Percentiles rank a stretch among this genome's conserved stretches.
phyloP scores from a whole-genome alignment of 2,329 filamentous ascomycete species.

The Colletotrichum neosansevieriae region DNA sequence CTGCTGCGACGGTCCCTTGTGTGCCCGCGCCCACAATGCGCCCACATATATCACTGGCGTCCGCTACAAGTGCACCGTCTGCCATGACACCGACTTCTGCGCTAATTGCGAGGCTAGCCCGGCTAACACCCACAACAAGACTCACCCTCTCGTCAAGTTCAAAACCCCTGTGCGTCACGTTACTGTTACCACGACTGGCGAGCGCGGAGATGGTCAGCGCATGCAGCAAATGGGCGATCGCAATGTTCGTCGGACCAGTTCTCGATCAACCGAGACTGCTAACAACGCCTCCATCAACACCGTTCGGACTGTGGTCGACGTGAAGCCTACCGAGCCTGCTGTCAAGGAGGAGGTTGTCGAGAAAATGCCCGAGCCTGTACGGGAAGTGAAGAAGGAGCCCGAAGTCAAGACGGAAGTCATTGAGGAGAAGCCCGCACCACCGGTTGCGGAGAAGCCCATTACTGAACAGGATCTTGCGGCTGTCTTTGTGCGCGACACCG shows the following conservation, averaged over 20 bases:
- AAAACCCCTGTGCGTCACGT: constrained; percentile 92
- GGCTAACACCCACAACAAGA: constrained; percentile 87
- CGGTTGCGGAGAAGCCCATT: constrained; percentile 42
- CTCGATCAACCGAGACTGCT: constrained; percentile 64
- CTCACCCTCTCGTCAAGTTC: constrained; percentile 98
- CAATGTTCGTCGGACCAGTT: constrained; percentile 50
- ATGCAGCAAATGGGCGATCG: constrained; percentile 80
- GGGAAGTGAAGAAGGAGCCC: constrained; percentile 41
- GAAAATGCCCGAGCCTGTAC: constrained; percentile 43
- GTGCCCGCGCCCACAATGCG: constrained; percentile 66
- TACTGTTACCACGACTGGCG: constrained; percentile 85
- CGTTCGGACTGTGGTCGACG: constrained; percentile 80
- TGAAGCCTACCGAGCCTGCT: constrained; percentile 71
- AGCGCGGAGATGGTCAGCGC: constrained; percentile 75
- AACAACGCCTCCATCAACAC: constrained; percentile 61
- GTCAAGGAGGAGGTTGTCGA: constrained; percentile 43
- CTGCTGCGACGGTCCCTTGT: constrained; percentile 94
- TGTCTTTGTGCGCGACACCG: constrained; percentile 81
- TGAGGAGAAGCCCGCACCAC: constrained; percentile 44
- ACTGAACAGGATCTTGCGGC: constrained; percentile 55
- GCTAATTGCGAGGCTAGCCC: constrained; percentile 92
- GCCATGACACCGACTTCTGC: constrained; percentile 95
- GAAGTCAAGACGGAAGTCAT: constrained; percentile 39
- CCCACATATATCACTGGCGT: constrained; percentile 82
- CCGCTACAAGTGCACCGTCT: constrained; percentile 97